Conservation (phyloP, 2,329 filamentous ascomycete genomes). For the Macrophomina phaseolina region DNA sequence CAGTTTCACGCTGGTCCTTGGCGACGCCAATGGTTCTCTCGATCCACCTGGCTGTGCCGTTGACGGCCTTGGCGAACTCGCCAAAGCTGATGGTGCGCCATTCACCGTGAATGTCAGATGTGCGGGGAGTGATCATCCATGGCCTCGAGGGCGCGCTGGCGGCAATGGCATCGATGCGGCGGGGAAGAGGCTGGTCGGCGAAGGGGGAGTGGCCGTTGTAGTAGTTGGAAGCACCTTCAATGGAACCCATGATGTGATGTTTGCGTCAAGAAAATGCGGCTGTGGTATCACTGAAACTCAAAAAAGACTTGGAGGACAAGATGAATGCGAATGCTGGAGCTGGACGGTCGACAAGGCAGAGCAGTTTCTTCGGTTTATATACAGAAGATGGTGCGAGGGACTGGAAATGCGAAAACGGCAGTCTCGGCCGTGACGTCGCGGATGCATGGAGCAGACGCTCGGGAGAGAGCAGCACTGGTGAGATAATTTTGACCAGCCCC, state of each 20-base stretch:
- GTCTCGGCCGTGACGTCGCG: constrained; percentile 6
- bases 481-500: constrained; percentile 7
- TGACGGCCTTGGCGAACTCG: constrained; percentile 19
- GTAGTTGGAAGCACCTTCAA: background rate
- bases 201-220: constrained; percentile 20
- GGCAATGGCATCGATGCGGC: constrained; percentile 25
- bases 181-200: constrained; percentile 17
- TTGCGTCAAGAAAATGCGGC: background rate
- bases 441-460: constrained; percentile 14
- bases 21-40: constrained; percentile 22
- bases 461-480: background rate
- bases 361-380: background rate
- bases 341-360: background rate
- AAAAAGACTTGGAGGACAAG: background rate
- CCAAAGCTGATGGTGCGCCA: constrained; percentile 22
- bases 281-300: constrained; percentile 14
- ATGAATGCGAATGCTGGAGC: background rate
- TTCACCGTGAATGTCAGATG: constrained; percentile 15
- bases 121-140: constrained; percentile 16
- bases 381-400: background rate
- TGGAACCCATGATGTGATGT: constrained; percentile 18
- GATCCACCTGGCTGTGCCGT: constrained; percentile 23
- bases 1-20: constrained; percentile 18
- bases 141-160: constrained; percentile 18
- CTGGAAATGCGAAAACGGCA: background rate